phyloP scores from a whole-genome alignment of 371 early-diverging fungal species.

The Mucor circinelloides region DNA sequence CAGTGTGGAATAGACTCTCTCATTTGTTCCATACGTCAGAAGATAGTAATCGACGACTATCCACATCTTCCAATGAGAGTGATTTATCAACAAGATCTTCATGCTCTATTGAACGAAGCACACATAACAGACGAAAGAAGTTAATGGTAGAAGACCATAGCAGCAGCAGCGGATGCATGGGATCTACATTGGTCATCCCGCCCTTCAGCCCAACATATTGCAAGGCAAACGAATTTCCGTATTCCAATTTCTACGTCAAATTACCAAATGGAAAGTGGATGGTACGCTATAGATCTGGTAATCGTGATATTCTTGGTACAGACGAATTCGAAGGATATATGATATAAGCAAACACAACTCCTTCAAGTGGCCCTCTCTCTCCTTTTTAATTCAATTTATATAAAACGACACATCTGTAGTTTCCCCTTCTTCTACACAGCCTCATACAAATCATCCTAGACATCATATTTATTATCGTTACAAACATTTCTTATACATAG shows the following conservation, averaged over 20 bases:
- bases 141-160: not conserved
- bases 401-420: not conserved
- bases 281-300: constrained; percentile 45
- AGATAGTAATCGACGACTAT: constrained; percentile 1
- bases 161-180: not conserved
- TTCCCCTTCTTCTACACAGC: not conserved
- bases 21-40: constrained; percentile 7
- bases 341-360: constrained; percentile 17
- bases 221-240: constrained; percentile 44
- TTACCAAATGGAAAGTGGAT: constrained; percentile 50
- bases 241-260: constrained; percentile 51
- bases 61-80: constrained; percentile 7
- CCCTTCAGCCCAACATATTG: constrained; percentile 52
- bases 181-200: constrained; percentile 22
- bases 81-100: not conserved
- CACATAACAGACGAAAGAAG: not conserved
- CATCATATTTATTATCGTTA: not conserved
- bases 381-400: not conserved
- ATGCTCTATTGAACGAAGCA: not conserved
- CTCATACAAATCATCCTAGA: not conserved
- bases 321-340: constrained; percentile 42
- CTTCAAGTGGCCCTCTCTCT: not conserved
- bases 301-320: constrained; percentile 43
- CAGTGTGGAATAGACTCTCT: constrained; percentile 11
- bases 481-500: not conserved